Evolutionary conservation across 306 rosid genomes (phyloP).

Genomic region (Malus fusca): DNA sequence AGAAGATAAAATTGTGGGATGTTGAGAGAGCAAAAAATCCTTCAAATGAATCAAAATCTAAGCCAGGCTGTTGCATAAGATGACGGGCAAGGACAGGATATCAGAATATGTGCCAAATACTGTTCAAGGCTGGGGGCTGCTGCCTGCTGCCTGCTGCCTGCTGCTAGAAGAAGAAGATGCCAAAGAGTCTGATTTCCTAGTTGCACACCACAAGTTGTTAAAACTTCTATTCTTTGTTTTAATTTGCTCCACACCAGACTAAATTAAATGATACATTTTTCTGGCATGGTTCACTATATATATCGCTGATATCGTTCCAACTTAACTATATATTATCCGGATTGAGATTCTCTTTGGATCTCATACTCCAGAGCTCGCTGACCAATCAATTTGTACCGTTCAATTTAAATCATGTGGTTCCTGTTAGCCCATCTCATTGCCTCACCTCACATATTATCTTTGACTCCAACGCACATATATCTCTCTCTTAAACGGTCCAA

Average conservation of each 20-base stretch:
- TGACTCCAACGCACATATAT: no score
- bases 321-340: no score
- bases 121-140: constrained; percentile 1
- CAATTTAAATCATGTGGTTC: no score
- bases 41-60: constrained; percentile 9
- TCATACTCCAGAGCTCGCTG: no score
- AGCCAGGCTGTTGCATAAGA: constrained; percentile 13
- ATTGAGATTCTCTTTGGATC: no score
- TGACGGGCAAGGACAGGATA: background rate
- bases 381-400: no score
- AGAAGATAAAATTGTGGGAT: background rate
- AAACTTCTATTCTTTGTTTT: background rate
- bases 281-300: no score
- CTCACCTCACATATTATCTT: no score
- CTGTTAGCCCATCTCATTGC: no score
- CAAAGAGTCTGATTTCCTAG: background rate
- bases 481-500: no score
- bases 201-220: background rate
- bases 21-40: background rate
- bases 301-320: no score
- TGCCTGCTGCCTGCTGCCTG: background rate
- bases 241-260: background rate
- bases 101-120: constrained; percentile 7
- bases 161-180: background rate
- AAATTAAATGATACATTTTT: no score